phyloP scores from a whole-genome alignment of 2,329 filamentous ascomycete species.

The Neonectria neomacrospora region DNA sequence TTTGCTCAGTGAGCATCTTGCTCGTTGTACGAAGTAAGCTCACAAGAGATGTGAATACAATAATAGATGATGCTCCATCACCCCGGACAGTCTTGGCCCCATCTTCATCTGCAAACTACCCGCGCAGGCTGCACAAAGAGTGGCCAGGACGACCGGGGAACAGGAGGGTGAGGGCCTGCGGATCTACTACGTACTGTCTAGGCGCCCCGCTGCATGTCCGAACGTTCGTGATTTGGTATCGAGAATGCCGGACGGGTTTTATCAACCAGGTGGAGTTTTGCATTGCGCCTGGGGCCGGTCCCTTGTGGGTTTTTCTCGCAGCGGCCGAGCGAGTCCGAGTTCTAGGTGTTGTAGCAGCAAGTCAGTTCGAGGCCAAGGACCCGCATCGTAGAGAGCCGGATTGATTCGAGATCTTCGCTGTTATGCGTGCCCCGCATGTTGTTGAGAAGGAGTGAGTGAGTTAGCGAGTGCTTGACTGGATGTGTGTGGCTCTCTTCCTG shows the following conservation, averaged over 20 bases:
- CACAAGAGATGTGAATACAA: conserved; percentile 5
- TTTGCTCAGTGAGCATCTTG: conserved; percentile 3
- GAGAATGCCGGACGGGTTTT: conserved; percentile 10
- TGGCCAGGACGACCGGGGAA: conserved; percentile 29
- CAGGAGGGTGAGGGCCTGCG: conserved; percentile 23
- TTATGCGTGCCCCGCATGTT: conserved; percentile 12
- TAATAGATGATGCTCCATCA: not conserved
- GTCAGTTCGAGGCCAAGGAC: conserved; percentile 17
- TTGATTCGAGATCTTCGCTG: conserved; percentile 13
- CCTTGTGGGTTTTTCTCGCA: conserved; percentile 31
- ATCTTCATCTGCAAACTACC: conserved; percentile 42
- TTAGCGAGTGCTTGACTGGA: not conserved
- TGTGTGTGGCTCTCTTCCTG: not conserved
- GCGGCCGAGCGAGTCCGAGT: conserved; percentile 21
- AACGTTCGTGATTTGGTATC: conserved; percentile 40
- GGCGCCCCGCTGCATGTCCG: conserved; percentile 41
- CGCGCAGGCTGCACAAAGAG: conserved; percentile 37
- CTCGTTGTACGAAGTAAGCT: conserved; percentile 7
- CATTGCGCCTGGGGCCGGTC: conserved; percentile 36
- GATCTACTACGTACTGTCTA: conserved; percentile 45
- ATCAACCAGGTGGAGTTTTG: conserved; percentile 32
- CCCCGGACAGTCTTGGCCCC: conserved; percentile 23
- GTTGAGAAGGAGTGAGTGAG: not conserved
- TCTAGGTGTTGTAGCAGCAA: not conserved
- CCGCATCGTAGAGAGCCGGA: conserved; percentile 10